Base-by-base conservation (phyloP, 768 basidiomycete genomes). In the Psilocybe subaeruginosa region DNA sequence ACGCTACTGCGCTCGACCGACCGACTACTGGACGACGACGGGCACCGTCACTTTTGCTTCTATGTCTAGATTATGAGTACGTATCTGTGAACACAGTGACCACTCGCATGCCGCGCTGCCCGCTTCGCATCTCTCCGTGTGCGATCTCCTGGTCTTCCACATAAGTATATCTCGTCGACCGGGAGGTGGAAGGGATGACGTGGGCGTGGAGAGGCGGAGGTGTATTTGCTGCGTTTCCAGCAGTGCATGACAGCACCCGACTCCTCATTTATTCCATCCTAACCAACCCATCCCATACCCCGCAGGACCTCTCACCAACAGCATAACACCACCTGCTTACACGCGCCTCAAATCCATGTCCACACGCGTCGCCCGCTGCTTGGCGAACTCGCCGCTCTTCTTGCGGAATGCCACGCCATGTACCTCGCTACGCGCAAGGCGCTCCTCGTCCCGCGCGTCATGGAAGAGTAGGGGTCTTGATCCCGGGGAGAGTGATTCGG, bases 151-250 rank as follows among this genome's bases (percentile, higher is more conserved):
- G 29, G 75, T 92, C n/a, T 23, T 1, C 19, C 19, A 19, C 19
- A 19, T 19, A 79, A 85, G 23, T 78, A 85, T 54, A 85, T 98
- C 19, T 88, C 62, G 83, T 96, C 2, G 90, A 95, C 35, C 72
- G 64, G 8, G 88, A 92, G 63, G 87, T 98, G 9, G 85, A 83
- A 9, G 84, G 82, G 23, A 97, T 99, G 93, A 75, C 92, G 41
- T 88, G 88, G 43, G 90, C 85, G 12, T 93, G 97, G 88, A 65
- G 97, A 99, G 77, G 89, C 95, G 7, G 95, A 98, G 68, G 80
- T 99, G 17, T 98, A 97, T 73, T 79, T 97, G n/a, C 82, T 99
- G 31, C 88, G 97, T 23, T 99, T 96, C 75, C 97, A 97, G 69
- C 97, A 99, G 75, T 99, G 97, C 72, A 91, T 99, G 85, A 97